A percentile compares a stretch with the other conserved stretches of the same genome.
These are phyloP conservation scores for Debaryomyces sp. DNA, from an alignment of 1,139 yeast species.

Conservation along the genomic window DNA sequence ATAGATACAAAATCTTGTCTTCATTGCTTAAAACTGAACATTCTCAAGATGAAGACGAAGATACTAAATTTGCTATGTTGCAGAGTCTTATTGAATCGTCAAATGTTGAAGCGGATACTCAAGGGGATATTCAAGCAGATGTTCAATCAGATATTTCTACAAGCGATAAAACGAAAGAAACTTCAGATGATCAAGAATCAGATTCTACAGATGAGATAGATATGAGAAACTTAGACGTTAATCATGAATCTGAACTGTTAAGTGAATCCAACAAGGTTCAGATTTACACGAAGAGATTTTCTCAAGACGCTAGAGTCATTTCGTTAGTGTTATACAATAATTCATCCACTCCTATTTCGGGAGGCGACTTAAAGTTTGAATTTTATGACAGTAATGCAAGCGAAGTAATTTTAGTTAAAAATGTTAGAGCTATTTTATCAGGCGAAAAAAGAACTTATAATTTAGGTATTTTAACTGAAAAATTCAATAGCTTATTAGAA, in stretches of 20 bases:
- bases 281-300: conserved; percentile 21
- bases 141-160: neutral
- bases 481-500: conserved; percentile 19
- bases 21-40: conserved; percentile 14
- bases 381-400: conserved; percentile 20
- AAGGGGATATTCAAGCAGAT: no score
- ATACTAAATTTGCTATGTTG: conserved; percentile 24
- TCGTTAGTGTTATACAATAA: conserved; percentile 32
- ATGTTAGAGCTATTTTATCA: conserved; percentile 30
- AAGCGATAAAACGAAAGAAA: neutral
- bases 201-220: neutral
- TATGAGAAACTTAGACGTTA: neutral
- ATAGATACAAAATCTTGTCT: conserved; percentile 27
- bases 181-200: conserved; percentile 4
- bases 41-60: conserved; percentile 20
- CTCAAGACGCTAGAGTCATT: conserved; percentile 26
- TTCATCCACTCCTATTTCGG: conserved; percentile 26
- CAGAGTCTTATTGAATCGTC: conserved; percentile 22
- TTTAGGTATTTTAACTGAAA: conserved; percentile 16
- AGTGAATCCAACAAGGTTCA: conserved; percentile 8
- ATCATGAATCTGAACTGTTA: neutral
- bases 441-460: conserved; percentile 28
- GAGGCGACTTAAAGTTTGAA: conserved; percentile 33
- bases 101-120: neutral
- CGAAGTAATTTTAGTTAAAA: conserved; percentile 26